Conservation (phyloP, 345 rosid genomes). For the Dipteronia dyeriana region DNA sequence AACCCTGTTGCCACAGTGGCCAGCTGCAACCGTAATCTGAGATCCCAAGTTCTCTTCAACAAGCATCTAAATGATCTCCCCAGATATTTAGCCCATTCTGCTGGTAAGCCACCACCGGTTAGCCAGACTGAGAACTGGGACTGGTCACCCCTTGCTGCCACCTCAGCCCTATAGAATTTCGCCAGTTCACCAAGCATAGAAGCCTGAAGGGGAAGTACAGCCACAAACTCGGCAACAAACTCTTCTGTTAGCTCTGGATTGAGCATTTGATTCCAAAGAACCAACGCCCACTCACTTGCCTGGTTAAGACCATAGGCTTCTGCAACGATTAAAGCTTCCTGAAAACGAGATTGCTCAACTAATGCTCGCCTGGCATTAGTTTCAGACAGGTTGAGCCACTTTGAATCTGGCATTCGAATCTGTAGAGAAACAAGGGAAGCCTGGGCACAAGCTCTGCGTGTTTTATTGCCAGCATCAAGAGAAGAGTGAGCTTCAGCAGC, state of each 20-base stretch:
- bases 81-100: conserved; percentile 94
- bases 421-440: conserved; percentile 97
- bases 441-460: conserved; percentile 78
- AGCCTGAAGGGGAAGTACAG: conserved; percentile 89
- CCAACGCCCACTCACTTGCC: conserved; percentile 92
- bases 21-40: conserved; percentile 74
- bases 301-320: conserved; percentile 97
- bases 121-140: conserved; percentile 97
- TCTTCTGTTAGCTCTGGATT: conserved; percentile 86
- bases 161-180: conserved; percentile 80
- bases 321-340: conserved; percentile 93
- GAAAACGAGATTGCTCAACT: conserved; percentile 92
- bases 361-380: conserved; percentile 87
- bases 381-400: conserved; percentile 81
- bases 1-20: conserved; percentile 86
- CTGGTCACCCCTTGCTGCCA: conserved; percentile 94
- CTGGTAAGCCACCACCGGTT: conserved; percentile 87
- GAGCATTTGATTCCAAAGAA: conserved; percentile 96
- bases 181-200: conserved; percentile 85
- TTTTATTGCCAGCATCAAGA: conserved; percentile 94
- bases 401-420: conserved; percentile 93
- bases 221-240: conserved; percentile 92
- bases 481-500: conserved; percentile 96
- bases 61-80: conserved; percentile 89
- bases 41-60: conserved; percentile 80